phyloP scores from a whole-genome alignment of 345 rosid species.

The Firmiana major region DNA sequence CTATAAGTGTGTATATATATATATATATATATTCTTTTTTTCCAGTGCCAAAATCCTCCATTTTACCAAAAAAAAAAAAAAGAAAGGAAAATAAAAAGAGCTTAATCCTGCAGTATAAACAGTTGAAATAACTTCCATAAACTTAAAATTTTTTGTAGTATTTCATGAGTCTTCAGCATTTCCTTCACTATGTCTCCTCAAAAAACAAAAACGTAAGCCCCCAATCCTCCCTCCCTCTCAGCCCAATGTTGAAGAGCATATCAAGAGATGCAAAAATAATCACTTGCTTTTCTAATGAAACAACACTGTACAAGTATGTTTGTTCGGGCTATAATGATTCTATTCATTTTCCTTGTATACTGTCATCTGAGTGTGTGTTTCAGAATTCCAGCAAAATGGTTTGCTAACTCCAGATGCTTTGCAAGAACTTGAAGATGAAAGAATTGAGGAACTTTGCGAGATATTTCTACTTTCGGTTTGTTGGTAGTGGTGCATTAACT shows the following conservation, averaged over 20 bases:
- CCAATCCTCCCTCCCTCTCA: not conserved
- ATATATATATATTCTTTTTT: no score
- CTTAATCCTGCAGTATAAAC: not conserved
- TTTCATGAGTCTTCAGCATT: not conserved
- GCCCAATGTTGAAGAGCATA: not conserved
- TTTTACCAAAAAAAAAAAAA: no score
- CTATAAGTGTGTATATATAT: no score
- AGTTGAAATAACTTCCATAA: not conserved
- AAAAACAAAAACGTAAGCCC: not conserved
- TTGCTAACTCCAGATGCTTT: conserved; percentile 34
- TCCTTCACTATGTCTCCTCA: not conserved
- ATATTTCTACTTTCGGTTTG: conserved; percentile 19
- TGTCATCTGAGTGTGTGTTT: conserved; percentile 23
- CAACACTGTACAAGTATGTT: not conserved
- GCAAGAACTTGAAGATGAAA: conserved; percentile 39
- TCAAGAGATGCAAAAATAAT: not conserved
- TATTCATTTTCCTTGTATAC: not conserved
- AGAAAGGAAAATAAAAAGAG: no score
- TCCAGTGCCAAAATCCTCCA: no score
- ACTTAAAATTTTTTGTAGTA: not conserved
- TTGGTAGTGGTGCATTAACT: conserved; percentile 33
- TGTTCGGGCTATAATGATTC: not conserved
- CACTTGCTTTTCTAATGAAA: not conserved
- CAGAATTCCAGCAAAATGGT: conserved; percentile 35
- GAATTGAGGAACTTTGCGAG: conserved; percentile 30